Conservation (phyloP, 371 early-diverging fungal genomes). For the Racocetra persica region DNA sequence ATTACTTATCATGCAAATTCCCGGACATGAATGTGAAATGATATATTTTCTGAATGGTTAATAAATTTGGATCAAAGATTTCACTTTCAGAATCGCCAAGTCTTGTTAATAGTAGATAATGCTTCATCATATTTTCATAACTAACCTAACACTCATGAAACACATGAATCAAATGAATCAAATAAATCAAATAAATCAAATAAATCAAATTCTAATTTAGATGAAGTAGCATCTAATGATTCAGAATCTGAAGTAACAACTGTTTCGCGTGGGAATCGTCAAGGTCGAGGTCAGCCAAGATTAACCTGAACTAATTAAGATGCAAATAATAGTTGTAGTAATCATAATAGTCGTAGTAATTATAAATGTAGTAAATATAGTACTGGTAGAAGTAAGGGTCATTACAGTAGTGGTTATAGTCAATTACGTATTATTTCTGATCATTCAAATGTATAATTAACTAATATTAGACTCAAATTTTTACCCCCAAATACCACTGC, state of each 20-base stretch:
- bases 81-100: not conserved
- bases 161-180: not conserved
- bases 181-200: no score
- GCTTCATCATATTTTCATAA: not conserved
- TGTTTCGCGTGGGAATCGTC: no score
- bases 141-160: not conserved
- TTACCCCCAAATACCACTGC: not conserved
- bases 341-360: no score
- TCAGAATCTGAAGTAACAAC: no score
- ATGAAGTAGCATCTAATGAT: no score
- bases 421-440: not conserved
- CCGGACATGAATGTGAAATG: not conserved
- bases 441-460: not conserved
- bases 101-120: not conserved
- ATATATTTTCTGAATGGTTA: not conserved
- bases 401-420: not conserved
- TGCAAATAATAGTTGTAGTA: not conserved
- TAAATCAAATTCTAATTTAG: not conserved
- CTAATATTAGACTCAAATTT: not conserved
- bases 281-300: not conserved
- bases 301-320: not conserved
- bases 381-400: not conserved
- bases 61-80: not conserved
- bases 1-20: slow-evolving; percentile 16
- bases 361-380: not conserved